A percentile compares a stretch with the other conserved stretches of the same genome.
Conservation (phyloP, 23 red algal species). For the Gracilaria domingensis region DNA sequence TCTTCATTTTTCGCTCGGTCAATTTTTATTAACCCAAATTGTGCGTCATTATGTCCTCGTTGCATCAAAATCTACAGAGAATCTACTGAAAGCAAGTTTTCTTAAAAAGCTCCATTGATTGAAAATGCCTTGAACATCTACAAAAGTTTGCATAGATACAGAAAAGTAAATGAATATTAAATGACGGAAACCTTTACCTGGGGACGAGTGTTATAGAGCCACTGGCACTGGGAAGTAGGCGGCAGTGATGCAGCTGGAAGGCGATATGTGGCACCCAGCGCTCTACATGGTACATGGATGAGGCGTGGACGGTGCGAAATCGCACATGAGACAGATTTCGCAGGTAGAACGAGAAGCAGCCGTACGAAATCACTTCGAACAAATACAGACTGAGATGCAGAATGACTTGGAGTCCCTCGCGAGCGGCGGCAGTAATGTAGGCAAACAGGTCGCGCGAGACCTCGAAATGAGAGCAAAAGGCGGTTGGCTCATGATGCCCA, state of each 20-base stretch:
- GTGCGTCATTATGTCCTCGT: no score
- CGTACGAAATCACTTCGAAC: slow-evolving; percentile 85
- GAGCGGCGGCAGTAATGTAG: slow-evolving; percentile 65
- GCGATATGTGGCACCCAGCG: slow-evolving; percentile 65
- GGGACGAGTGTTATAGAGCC: slow-evolving; percentile 88
- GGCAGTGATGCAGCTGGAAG: slow-evolving; percentile 17
- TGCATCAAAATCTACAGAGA: no score
- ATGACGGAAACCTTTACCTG: no score
- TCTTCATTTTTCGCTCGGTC: no score
- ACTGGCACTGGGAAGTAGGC: slow-evolving; percentile 65
- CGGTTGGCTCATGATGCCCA: slow-evolving; percentile 21
- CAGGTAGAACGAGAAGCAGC: slow-evolving; percentile 77
- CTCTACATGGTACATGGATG: slow-evolving; percentile 75
- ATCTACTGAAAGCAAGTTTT: no score
- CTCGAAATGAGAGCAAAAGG: slow-evolving; percentile 24
- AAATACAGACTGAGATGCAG: slow-evolving; percentile 89
- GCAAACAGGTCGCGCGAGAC: slow-evolving; percentile 73
- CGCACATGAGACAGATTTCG: slow-evolving; percentile 73
- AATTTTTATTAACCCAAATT: no score
- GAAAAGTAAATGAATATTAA: no score
- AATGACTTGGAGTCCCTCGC: slow-evolving; percentile 66
- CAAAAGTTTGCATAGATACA: no score
- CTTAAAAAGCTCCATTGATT: no score
- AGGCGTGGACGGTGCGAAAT: slow-evolving; percentile 83
- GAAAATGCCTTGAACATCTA: no score